Evolutionary conservation across 257 asterid species (phyloP), one percentile per base, ranked within the genome.

Genomic region (Solanum corneliomulleri): DNA sequence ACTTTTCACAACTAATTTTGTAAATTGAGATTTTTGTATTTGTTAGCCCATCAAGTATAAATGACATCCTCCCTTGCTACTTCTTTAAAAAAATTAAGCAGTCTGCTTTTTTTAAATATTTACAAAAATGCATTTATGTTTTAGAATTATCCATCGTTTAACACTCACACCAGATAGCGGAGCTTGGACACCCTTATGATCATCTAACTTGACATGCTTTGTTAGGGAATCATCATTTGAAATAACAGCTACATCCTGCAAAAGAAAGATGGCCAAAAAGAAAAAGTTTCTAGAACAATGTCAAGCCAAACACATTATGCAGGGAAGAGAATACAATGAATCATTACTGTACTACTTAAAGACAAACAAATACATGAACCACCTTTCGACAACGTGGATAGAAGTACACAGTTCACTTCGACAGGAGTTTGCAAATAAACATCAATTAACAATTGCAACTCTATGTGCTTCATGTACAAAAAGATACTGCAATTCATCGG

Each of bases 81-180:
- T 14, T 29, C 4, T 18, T 18, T 1, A 10, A 60, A 20, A 13
- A 62, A 62, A 62, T 60, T 15, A 64, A 42, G 69, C 42, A 56
- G 84, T 33, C 20, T 31, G 70, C 31, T 47, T 72, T 21, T 33
- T 52, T 15, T 56, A 35, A 27, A 78, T 70, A 37, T 49, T 23
- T 56, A 20, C 15, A 77, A 58, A 44, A 77, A 44, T 52, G 83
- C 83, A 77, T 44, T 77, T 45, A 44, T 45, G 45, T 69, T 76
- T 76, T 33, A 39, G 39, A 75, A 49, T 77, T 45, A 62, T 62
- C 56, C 77, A 86, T 87, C 47, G 1, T 45, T 16, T 77, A 87
- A 87, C 83, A 87, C 89, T 87, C 89, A 87, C 89, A 42, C 86
- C 89, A 35, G 86, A 80, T 80, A 66, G 44, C 44, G 70, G 37